phyloP scores from a whole-genome alignment of 352 stramenopile species.

The Phytophthora melonis region DNA sequence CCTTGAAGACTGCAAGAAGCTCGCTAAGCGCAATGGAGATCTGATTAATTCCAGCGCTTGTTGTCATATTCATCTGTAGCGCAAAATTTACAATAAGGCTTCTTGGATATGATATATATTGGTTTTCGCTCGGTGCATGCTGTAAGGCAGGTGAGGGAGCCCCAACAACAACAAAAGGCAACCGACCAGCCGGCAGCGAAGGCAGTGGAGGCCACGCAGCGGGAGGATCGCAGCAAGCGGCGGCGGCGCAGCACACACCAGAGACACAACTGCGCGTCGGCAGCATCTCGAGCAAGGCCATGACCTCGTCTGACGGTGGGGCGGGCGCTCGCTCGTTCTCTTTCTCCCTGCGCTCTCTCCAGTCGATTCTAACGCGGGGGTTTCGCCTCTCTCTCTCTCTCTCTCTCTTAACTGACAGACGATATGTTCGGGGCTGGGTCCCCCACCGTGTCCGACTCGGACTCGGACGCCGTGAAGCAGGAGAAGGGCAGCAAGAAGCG shows the following conservation, averaged over 20 bases:
- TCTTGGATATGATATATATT: not conserved
- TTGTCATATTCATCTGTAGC: no score
- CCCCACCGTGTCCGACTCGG: conserved; percentile 87
- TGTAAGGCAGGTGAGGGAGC: not conserved
- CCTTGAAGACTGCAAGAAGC: no score
- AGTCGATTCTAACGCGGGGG: conserved; percentile 10
- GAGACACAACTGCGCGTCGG: not conserved
- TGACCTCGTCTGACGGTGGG: conserved; percentile 39
- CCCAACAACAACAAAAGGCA: not conserved
- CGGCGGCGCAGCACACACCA: not conserved
- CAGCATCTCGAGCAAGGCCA: not conserved
- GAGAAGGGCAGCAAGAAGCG: conserved; percentile 70
- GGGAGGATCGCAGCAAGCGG: not conserved
- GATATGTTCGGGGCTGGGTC: conserved; percentile 75
- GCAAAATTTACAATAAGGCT: no score
- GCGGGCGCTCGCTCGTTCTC: not conserved
- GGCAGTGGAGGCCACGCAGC: not conserved
- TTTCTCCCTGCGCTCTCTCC: not conserved
- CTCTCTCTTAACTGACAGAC: conserved; percentile 50
- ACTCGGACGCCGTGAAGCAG: conserved; percentile 70
- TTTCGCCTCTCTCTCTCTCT: conserved; percentile 1
- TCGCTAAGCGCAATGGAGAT: no score
- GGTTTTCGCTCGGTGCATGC: not conserved
- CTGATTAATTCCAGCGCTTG: no score
- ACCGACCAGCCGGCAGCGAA: not conserved